These are phyloP conservation scores for Saccharomyces uvarum DNA, from an alignment of 1,139 yeast species.

Conservation along the genomic window DNA sequence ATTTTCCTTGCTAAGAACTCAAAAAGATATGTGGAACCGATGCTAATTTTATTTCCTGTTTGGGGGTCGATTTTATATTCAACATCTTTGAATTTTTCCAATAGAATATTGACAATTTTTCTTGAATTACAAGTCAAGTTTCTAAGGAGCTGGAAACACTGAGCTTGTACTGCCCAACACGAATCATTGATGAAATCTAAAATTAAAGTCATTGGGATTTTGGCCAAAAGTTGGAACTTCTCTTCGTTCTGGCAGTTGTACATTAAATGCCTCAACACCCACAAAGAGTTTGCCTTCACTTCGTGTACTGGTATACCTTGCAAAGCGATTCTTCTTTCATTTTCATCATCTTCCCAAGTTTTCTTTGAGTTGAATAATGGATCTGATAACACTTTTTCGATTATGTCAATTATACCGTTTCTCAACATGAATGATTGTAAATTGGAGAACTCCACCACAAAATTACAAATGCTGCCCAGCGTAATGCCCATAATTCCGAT, in stretches of 20 bases:
- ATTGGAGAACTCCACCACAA: constrained; percentile 74
- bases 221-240: constrained; percentile 34
- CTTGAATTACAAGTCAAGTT: constrained; percentile 66
- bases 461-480: constrained; percentile 66
- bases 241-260: constrained; percentile 38
- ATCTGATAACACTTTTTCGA: constrained; percentile 34
- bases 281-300: constrained; percentile 42
- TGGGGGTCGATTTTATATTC: constrained; percentile 21
- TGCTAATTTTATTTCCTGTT: constrained; percentile 11
- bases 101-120: constrained; percentile 39
- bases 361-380: constrained; percentile 30
- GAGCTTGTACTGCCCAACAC: constrained; percentile 52
- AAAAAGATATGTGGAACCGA: constrained; percentile 32
- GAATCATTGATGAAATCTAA: constrained; percentile 45
- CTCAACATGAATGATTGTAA: constrained; percentile 51
- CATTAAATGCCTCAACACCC: constrained; percentile 51
- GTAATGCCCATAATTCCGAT: constrained; percentile 43
- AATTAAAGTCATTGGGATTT: constrained; percentile 45
- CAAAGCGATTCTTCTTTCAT: constrained; percentile 8
- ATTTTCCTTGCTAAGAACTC: constrained; percentile 35
- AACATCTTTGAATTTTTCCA: constrained; percentile 32
- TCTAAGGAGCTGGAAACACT: constrained; percentile 63
- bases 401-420: constrained; percentile 46
- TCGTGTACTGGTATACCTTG: constrained; percentile 20
- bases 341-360: constrained; percentile 6